Evolutionary conservation across 2,329 filamentous ascomycete genomes (phyloP).

Genomic region (Tolypocladium inflatum): DNA sequence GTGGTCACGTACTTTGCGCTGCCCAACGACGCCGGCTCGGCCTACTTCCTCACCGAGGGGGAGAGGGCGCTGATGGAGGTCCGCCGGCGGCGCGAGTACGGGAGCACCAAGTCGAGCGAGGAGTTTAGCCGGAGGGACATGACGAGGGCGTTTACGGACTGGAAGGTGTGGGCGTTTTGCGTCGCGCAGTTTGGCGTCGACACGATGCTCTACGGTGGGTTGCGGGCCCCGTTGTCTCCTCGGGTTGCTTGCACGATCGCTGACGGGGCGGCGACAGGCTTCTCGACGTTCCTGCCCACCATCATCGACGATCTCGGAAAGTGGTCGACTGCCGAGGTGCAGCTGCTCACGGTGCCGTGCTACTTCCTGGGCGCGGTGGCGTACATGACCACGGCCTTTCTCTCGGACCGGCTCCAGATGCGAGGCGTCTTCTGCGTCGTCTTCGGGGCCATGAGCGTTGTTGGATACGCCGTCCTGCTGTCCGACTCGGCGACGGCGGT

Average conservation of each 20-base stretch:
- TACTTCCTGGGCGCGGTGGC: constrained; percentile 63
- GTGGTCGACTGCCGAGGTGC: constrained; percentile 56
- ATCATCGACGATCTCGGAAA: constrained; percentile 62
- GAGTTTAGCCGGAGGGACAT: constrained; percentile 51
- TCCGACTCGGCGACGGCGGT: constrained; percentile 49
- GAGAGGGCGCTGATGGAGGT: constrained; percentile 57
- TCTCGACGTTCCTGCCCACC: constrained; percentile 68
- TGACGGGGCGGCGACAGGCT: constrained; percentile 34
- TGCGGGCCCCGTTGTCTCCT: background rate
- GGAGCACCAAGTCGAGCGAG: constrained; percentile 34
- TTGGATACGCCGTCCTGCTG: constrained; percentile 62
- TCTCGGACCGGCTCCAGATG: constrained; percentile 58
- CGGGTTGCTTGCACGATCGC: background rate
- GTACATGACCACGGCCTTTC: constrained; percentile 55
- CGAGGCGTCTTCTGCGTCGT: constrained; percentile 55
- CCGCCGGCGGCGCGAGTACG: constrained; percentile 30
- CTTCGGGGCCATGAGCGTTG: constrained; percentile 52
- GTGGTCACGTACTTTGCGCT: constrained; percentile 22
- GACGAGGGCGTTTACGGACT: constrained; percentile 57
- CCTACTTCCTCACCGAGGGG: constrained; percentile 46
- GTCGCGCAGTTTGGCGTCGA: constrained; percentile 63
- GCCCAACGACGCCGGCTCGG: constrained; percentile 35
- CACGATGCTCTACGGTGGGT: constrained; percentile 59
- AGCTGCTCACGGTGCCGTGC: constrained; percentile 70
- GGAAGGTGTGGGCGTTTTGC: constrained; percentile 66